Evolutionary conservation across 106 monocot genomes (phyloP).

Genomic region (Hemerocallis citrina): DNA sequence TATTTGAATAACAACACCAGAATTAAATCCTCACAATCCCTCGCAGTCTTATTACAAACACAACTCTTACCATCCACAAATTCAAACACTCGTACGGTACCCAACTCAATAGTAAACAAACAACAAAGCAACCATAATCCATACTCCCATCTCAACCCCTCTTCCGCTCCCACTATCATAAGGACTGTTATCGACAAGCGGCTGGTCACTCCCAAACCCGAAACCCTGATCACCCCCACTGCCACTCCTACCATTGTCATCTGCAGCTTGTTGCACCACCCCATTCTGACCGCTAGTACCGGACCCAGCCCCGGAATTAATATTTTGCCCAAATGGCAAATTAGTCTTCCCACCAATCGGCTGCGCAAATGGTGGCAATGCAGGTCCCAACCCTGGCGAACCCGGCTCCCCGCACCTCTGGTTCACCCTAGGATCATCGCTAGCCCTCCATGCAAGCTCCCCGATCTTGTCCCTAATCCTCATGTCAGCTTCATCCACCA

Average conservation of each 20-base stretch:
- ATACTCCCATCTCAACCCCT: neutral
- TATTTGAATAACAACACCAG: no score
- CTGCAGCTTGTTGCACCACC: neutral
- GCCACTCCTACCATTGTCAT: neutral
- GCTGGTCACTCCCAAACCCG: neutral
- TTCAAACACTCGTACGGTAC: no score
- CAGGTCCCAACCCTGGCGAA: conserved; percentile 30
- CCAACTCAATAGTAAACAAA: neutral
- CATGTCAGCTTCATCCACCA: conserved; percentile 52
- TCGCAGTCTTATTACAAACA: no score
- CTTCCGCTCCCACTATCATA: neutral
- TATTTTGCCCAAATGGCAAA: conserved; percentile 33
- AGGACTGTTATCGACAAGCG: neutral
- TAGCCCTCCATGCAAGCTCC: conserved; percentile 50
- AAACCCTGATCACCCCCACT: neutral
- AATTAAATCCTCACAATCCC: no score
- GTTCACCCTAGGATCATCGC: conserved; percentile 34
- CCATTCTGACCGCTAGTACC: conserved; percentile 13
- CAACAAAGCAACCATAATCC: neutral
- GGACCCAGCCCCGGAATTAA: conserved; percentile 13
- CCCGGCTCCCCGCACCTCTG: conserved; percentile 32
- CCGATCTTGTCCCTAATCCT: conserved; percentile 33
- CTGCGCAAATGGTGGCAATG: conserved; percentile 32
- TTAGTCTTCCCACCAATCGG: conserved; percentile 4
- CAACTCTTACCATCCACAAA: no score